Evolutionary conservation across 306 rosid species (phyloP), one percentile per base, ranked within the genome.

Genomic region (Dalbergia oliveri): DNA sequence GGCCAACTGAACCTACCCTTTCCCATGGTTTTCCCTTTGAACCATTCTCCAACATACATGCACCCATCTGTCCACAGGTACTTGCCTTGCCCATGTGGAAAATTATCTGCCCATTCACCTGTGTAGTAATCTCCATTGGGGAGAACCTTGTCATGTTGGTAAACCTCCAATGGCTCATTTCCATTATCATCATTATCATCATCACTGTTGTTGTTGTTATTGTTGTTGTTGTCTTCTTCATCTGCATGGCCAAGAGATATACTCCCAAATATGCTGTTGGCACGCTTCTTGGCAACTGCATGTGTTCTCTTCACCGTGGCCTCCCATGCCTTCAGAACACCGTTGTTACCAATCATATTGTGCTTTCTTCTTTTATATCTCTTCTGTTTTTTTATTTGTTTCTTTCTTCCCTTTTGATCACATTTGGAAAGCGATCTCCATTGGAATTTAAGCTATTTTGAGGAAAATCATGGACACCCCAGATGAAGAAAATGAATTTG

Each of bases 21-120:
- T 35, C 98, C 98, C 90, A 75, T 94, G 0, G 89, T 89, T 72
- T 86, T 94, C 0, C 98, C 98, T 78, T 78, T 87, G 50, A 4
- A 77, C 98, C 98, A 94, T 63, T 88, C 94, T 26, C 98, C 98
- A 2, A 91, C 88, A 12, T 89, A 92, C 95, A 88, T 88, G 70
- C 98, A 94, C 15, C 98, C 98, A 34, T 94, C 97, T 3, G 86
- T 88, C 98, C 98, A 94, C 1, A 94, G 61, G 64, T 94, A 94
- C 45, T 91, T 92, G 5, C 98, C 98, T 0, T 84, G 84, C 4
- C 97, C 97, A 0, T 94, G 97, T 4, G 98, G 98, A 39, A 90
- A 90, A 63, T 76, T 91, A 4, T 90, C 88, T 0, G 82, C 92
- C 98, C 98, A 94, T 68, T 91, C 87, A 9, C 98, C 98, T 0